Base-by-base conservation (phyloP, 306 rosid genomes). In the Quercus aquifolioides region DNA sequence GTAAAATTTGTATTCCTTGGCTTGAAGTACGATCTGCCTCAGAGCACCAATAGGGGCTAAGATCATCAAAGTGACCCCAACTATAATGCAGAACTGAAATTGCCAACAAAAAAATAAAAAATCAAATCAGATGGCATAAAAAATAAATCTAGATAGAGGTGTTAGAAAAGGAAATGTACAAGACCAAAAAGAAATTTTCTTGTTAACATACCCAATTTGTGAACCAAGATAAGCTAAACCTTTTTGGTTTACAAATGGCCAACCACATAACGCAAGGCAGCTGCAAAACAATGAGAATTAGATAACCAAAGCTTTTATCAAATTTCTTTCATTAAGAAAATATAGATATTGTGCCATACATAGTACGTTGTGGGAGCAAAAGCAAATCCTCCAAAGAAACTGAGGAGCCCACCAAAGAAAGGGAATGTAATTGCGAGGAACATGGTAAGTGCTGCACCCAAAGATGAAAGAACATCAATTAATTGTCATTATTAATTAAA, bases 201-300 rank as follows among this genome's bases (percentile, higher is more conserved):
- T 10, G 49, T 9, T 12, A 23, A 30, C 73, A 59, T 76, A 86
- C 88, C 84, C 89, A 82, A 73, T 85, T 82, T 15, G 74, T 17
- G 8, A 54, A 75, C 89, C 89, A 85, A 21, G 89, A 85, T 41
- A 85, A 41, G 75, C 86, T 26, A 5, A 49, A 85, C 8, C 63
- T 82, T 52, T 68, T 85, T 10, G 86, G 86, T 64, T 85, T 85
- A 57, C 21, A 64, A 57, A 82, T 68, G 58, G 67, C 25, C n/a
- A 85, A 86, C 88, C 88, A 85, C 71, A 85, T 82, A 41, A 85
- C 76, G 80, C 88, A 85, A 82, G 88, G 88, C 19, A 85, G 84
- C 88, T 85, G 83, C 81, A 82, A 73, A 11, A 30, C 5, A 43
- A 13, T 1, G 46, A 21, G 28, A 69, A n/a, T 2, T 38, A 38